Evolutionary conservation across 2,329 filamentous ascomycete species (phyloP).

Genomic region (Incumbomyces lentus): DNA sequence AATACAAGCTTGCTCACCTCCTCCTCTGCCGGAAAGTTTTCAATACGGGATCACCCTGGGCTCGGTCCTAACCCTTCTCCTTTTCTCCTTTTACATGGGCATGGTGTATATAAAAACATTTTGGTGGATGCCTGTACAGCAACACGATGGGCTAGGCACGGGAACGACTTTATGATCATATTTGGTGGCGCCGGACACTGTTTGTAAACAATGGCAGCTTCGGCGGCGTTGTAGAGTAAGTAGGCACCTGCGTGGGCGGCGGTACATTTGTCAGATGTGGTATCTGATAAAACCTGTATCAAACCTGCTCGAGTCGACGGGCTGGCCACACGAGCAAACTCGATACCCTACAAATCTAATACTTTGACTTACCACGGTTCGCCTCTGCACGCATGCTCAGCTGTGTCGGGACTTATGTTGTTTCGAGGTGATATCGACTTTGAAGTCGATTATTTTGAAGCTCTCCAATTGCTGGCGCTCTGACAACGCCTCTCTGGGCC

Average conservation of each 20-base stretch:
- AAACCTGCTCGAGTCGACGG: too few species aligned
- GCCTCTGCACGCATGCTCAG: too few species aligned
- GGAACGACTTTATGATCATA: background rate
- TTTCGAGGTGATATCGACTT: too few species aligned
- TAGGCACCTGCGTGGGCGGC: background rate
- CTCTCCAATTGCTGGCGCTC: too few species aligned
- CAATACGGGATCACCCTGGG: background rate
- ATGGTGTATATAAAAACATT: slow-evolving; percentile 1
- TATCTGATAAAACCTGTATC: background rate
- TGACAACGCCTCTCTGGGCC: too few species aligned
- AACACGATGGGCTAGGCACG: background rate
- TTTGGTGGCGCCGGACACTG: background rate
- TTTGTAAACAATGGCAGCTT: background rate
- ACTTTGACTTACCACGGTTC: background rate
- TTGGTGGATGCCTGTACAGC: slow-evolving; percentile 1
- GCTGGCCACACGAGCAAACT: background rate
- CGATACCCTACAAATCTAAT: background rate
- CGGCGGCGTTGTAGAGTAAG: background rate
- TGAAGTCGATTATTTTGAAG: too few species aligned
- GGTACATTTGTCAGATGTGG: background rate
- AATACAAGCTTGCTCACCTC: too few species aligned
- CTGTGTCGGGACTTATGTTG: too few species aligned
- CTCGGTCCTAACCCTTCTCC: background rate
- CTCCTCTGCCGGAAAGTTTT: background rate
- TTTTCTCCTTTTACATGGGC: background rate